Conservation (phyloP, 108 stramenopile species). For the Phaeodactylum tricornutum region DNA sequence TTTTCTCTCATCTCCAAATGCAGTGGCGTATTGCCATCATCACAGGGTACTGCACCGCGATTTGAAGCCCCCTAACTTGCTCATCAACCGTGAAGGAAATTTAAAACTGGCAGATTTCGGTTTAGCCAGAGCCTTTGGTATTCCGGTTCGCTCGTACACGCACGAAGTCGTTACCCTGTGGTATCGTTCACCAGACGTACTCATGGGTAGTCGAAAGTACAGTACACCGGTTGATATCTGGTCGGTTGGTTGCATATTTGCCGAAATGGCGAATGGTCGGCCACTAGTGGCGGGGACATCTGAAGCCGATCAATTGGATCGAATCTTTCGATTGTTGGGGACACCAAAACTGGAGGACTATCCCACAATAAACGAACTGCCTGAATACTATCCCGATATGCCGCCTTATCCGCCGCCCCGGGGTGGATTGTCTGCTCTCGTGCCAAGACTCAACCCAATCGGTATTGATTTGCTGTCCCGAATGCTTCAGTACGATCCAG, state of each 20-base stretch:
- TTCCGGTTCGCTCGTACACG: slow-evolving; percentile 91
- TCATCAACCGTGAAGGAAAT: slow-evolving; percentile 95
- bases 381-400: slow-evolving; percentile 77
- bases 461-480: slow-evolving; percentile 78
- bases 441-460: slow-evolving; percentile 64
- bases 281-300: slow-evolving; percentile 85
- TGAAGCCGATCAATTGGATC: slow-evolving; percentile 85
- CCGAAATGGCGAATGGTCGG: slow-evolving; percentile 95
- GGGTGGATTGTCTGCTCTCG: slow-evolving; percentile 71
- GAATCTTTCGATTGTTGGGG: slow-evolving; percentile 85
- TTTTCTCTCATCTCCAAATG: neutral
- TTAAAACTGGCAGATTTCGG: slow-evolving; percentile 99
- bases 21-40: slow-evolving; percentile 96
- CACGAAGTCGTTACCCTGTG: slow-evolving; percentile 97
- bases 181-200: slow-evolving; percentile 98
- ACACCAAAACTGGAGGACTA: slow-evolving; percentile 70
- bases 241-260: slow-evolving; percentile 96
- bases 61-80: slow-evolving; percentile 90
- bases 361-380: slow-evolving; percentile 90
- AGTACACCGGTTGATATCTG: slow-evolving; percentile 98
- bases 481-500: slow-evolving; percentile 93
- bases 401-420: slow-evolving; percentile 78
- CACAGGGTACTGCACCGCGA: slow-evolving; percentile 95
- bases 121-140: slow-evolving; percentile 94
- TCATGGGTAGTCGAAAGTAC: slow-evolving; percentile 94